Percentiles rank a stretch among this genome's conserved stretches.
Evolutionary conservation across 345 rosid genomes (phyloP).

Genomic region (Eucalyptus cloeziana): DNA sequence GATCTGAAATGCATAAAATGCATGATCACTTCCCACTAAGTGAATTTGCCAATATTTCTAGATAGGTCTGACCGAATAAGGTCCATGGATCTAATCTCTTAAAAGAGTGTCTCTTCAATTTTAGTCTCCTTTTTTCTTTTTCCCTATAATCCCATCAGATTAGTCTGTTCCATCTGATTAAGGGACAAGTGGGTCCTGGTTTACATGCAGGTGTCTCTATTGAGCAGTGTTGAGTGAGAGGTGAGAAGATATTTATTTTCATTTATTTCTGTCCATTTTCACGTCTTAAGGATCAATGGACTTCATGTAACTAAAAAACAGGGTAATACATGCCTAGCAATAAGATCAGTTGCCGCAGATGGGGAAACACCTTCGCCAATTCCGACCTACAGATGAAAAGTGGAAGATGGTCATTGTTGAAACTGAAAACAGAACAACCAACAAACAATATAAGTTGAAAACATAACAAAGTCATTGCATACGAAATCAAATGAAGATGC

Average conservation of each 20-base stretch:
- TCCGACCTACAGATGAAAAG: conserved; percentile 41
- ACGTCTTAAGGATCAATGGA: not conserved
- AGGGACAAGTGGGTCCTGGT: not conserved
- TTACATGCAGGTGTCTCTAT: not conserved
- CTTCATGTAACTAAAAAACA: not conserved
- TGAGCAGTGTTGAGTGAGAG: not conserved
- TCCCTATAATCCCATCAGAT: not conserved
- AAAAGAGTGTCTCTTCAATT: not conserved
- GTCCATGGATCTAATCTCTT: not conserved
- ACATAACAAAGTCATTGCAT: not conserved
- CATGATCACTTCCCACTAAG: not conserved
- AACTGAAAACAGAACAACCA: not conserved
- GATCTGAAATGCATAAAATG: not conserved
- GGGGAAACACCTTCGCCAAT: conserved; percentile 99
- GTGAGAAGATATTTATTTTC: not conserved
- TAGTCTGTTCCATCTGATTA: not conserved
- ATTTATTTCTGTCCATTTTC: not conserved
- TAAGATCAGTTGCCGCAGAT: conserved; percentile 95
- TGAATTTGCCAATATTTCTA: not conserved
- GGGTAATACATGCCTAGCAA: conserved; percentile 72
- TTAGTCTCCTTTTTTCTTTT: not conserved
- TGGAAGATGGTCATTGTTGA: not conserved
- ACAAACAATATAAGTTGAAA: not conserved
- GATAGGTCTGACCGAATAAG: not conserved
- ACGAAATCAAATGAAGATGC: not conserved